These are phyloP conservation scores for Quillaja saponaria DNA, from an alignment of 306 rosid genomes.

Conservation along the genomic window DNA sequence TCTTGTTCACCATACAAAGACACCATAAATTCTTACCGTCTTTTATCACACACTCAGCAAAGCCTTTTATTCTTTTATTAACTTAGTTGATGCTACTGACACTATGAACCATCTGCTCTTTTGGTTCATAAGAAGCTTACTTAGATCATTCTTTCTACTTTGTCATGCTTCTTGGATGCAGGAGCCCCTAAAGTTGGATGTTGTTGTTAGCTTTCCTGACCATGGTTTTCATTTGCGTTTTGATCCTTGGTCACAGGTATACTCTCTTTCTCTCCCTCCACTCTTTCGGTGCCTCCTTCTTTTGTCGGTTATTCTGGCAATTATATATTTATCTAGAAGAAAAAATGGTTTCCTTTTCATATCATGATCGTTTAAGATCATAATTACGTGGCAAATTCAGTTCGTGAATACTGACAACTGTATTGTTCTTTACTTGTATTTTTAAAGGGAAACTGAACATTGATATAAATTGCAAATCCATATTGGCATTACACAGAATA, in stretches of 20 bases:
- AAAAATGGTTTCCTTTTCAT: neutral
- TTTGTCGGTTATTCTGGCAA: neutral
- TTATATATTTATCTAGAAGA: neutral
- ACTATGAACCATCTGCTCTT: slow-evolving; percentile 9
- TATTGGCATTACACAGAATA: too few species aligned
- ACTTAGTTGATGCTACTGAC: neutral
- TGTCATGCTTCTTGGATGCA: slow-evolving; percentile 31
- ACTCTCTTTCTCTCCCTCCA: neutral
- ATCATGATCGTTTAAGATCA: slow-evolving; percentile 12
- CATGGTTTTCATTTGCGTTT: slow-evolving; percentile 98
- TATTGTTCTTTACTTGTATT: too few species aligned
- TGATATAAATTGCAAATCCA: too few species aligned
- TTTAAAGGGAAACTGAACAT: too few species aligned
- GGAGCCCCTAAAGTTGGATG: slow-evolving; percentile 88
- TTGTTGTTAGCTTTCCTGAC: slow-evolving; percentile 94
- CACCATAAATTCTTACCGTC: slow-evolving; percentile 3
- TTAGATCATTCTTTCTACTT: slow-evolving; percentile 17
- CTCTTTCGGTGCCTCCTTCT: neutral
- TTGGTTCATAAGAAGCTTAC: neutral
- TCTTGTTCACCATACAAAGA: neutral
- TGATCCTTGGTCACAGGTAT: slow-evolving; percentile 98
- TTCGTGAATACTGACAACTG: neutral
- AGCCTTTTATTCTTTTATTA: neutral
- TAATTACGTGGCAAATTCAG: neutral
- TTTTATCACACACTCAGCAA: neutral